Conservation (phyloP, 2,329 filamentous ascomycete species). For the Scedosporium dehoogii region DNA sequence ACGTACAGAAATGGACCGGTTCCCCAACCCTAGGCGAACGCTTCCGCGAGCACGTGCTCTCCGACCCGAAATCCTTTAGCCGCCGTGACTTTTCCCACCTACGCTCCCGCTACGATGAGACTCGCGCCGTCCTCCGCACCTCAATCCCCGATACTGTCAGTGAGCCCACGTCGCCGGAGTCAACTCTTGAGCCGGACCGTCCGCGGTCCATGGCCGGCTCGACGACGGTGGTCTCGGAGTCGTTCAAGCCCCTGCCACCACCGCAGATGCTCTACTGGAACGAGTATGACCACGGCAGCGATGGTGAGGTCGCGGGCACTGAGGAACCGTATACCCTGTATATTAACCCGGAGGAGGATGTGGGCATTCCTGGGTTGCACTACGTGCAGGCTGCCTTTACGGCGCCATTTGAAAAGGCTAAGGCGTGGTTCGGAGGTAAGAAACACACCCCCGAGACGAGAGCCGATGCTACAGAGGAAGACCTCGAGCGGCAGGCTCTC, state of each 20-base stretch:
- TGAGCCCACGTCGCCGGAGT: constrained; percentile 28
- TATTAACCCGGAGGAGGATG: constrained; percentile 56
- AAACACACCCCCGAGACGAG: constrained; percentile 15
- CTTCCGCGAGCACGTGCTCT: constrained; percentile 58
- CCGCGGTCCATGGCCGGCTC: constrained; percentile 11
- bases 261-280: constrained; percentile 59
- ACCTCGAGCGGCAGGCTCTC: constrained; percentile 18
- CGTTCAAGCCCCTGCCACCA: constrained; percentile 22
- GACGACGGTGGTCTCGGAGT: constrained; percentile 10
- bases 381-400: constrained; percentile 44
- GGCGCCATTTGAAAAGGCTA: constrained; percentile 40
- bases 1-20: constrained; percentile 65
- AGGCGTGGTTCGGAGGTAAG: constrained; percentile 34
- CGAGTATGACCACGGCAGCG: constrained; percentile 76
- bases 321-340: constrained; percentile 63
- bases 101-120: constrained; percentile 37
- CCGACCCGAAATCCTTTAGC: constrained; percentile 61
- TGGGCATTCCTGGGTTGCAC: constrained; percentile 52
- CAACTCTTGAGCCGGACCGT: constrained; percentile 16
- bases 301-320: constrained; percentile 38
- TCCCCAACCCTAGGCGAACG: constrained; percentile 54
- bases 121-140: constrained; percentile 36
- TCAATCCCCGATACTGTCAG: constrained; percentile 28
- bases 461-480: not conserved
- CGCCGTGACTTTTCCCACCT: constrained; percentile 51